Base-by-base conservation (phyloP, 2,329 filamentous ascomycete genomes). In the Zarea fungicola region DNA sequence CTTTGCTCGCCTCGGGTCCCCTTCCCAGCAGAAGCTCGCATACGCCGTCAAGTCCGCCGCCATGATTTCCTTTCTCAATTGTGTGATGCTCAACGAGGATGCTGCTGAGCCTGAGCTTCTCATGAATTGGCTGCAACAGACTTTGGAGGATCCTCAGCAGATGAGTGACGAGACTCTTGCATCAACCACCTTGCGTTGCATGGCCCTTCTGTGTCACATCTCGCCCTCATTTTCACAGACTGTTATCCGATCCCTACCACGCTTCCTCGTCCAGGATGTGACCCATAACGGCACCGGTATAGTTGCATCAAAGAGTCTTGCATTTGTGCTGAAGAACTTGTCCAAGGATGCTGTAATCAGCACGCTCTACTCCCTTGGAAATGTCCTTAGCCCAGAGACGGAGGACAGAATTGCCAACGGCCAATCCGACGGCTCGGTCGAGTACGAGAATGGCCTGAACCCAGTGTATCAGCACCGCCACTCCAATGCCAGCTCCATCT, bases 331-430 rank as follows among this genome's bases (percentile, higher is more conserved):
- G 48, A 85, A 84, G 56, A 77, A 85, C 59, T 76, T 97, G 11
- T 95, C 93, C 2, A 87, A 95, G 58, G 93, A 99, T 71, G 85
- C 90, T 29, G 80, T 96, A 29, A 97, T 99, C 56, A 95, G 91
- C 5, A 97, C 91, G 1, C 74, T 99, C 9, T 99, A 99, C 68
- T 93, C 90, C 1, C 76, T 99, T n/a, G 93, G 93, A 18, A 99
- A 99, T 62, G 86, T 96, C 4, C 75, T 99, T 13, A 96, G 90
- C 58, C 84, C 89, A 5, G 82, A 80, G 40, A 75, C 76, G 13
- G 80, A 79, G 50, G 69, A 73, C 35, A 72, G 68, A 37, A 70
- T 77, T 47, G 72, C 73, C 26, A 81, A 84, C 55, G 77, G 77
- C 5, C 65, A 67, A 26, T 56, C 65, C 29, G 76, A 75, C 52